Evolutionary conservation across 1,284 basidiomycete species (phyloP), one percentile per base, ranked within the genome.

Genomic region (Schizopora paradoxa): DNA sequence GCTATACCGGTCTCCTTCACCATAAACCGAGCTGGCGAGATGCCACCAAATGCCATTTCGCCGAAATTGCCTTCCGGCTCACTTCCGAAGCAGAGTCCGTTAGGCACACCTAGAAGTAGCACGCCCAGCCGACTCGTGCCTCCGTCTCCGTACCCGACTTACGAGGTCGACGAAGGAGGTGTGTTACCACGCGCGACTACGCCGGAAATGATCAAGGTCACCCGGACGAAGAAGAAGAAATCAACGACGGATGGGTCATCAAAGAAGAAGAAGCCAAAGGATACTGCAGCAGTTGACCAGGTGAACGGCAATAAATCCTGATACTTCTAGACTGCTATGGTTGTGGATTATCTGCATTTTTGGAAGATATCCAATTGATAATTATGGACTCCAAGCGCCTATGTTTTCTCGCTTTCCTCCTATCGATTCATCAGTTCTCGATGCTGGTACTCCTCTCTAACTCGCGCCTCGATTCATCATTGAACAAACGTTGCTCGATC

Each of bases 21-120:
- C 18, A 77, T 94, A 52, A 89, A 93, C 54, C 77, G 76, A 55
- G 75, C 80, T 0, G 91, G 91, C 1, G 91, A 92, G 63, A 88
- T 93, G 84, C 92, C 91, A 1, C 74, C 76, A 33, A 75, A 78
- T 25, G 72, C 69, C n/a, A 53, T 63, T 5, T 26, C 59, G 1
- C 26, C 28, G 10, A 31, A 19, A 6, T 54, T 63, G 18, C 51
- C 48, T 23, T 39, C 49, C 36, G 50, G 54, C 42, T 51, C 43
- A 37, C 53, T 51, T 44, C 29, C 56, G 56, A 43, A 38, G 52
- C 45, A 25, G 56, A 56, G 14, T 49, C 55, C 52, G 16, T 48
- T 59, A 16, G 53, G 56, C 45, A 32, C 43, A 38, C 29, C 47
- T 18, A 45, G 34, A 18, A 42, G 39, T 21, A 22, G 34, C 2